These are phyloP conservation scores for Hortiboletus campestris DNA, from an alignment of 768 basidiomycete genomes.

Conservation along the genomic window DNA sequence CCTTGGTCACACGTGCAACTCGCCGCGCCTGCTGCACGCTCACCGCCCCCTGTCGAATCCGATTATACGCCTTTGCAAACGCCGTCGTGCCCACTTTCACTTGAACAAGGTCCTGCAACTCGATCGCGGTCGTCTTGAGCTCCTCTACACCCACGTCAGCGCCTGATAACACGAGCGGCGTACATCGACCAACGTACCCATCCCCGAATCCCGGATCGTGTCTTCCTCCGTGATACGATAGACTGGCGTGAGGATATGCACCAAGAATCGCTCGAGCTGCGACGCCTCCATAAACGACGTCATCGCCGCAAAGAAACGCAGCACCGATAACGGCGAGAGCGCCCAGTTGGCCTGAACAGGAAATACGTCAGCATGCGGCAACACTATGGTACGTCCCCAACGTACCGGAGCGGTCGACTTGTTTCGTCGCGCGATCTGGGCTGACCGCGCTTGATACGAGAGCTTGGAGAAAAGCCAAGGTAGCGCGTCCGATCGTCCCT, in stretches of 20 bases:
- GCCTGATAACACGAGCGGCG: background rate
- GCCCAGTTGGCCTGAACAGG: constrained; percentile 71
- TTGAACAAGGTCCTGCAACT: constrained; percentile 87
- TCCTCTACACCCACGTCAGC: constrained; percentile 53
- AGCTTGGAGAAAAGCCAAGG: constrained; percentile 95
- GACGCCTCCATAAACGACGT: constrained; percentile 60
- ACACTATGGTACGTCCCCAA: no score
- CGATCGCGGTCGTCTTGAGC: constrained; percentile 72
- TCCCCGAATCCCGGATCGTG: constrained; percentile 70
- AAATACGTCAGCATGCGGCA: background rate
- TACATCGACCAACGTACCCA: constrained; percentile 52
- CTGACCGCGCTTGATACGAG: constrained; percentile 81
- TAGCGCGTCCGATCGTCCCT: constrained; percentile 49
- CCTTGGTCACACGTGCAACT: constrained; percentile 52
- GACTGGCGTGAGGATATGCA: constrained; percentile 83
- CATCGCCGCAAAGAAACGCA: constrained; percentile 97
- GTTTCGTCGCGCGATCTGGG: constrained; percentile 68
- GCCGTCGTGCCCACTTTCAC: constrained; percentile 82
- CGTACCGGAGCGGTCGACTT: constrained; percentile 36
- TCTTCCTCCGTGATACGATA: constrained; percentile 89
- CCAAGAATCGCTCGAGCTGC: constrained; percentile 64
- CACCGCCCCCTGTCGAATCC: constrained; percentile 69
- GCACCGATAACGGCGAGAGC: constrained; percentile 71
- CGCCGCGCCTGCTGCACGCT: constrained; percentile 71
- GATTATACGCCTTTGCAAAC: constrained; percentile 78